A percentile compares a stretch with the other conserved stretches of the same genome.
These are phyloP conservation scores for Fusarium siculi DNA, from an alignment of 2,329 filamentous ascomycete genomes.

Conservation along the genomic window DNA sequence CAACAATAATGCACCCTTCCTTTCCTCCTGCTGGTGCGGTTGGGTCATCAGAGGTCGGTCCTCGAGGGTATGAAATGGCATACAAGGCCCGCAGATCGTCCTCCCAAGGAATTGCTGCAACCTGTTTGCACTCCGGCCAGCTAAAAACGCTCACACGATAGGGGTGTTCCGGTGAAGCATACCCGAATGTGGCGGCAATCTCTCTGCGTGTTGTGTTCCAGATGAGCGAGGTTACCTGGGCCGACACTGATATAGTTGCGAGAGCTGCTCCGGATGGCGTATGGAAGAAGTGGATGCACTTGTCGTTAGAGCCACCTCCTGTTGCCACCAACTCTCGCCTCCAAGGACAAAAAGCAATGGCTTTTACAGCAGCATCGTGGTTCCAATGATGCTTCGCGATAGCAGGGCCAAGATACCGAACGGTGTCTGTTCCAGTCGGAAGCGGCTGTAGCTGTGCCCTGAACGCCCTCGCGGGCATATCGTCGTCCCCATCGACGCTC, in stretches of 20 bases:
- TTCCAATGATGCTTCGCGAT: conserved; percentile 77
- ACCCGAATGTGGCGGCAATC: conserved; percentile 94
- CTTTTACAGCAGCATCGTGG: conserved; percentile 92
- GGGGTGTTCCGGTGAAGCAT: conserved; percentile 88
- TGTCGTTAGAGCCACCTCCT: conserved; percentile 92
- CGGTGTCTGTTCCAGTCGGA: conserved; percentile 47
- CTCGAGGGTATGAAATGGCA: conserved; percentile 83
- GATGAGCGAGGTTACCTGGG: conserved; percentile 91
- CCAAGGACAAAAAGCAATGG: conserved; percentile 97
- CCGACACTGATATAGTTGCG: conserved; percentile 90
- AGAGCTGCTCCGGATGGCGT: conserved; percentile 83
- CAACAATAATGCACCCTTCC: conserved; percentile 82
- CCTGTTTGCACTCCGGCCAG: conserved; percentile 90
- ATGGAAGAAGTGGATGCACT: conserved; percentile 96
- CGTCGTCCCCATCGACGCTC: background rate
- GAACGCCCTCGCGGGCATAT: conserved; percentile 6
- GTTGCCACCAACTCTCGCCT: conserved; percentile 87
- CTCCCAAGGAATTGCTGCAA: conserved; percentile 87
- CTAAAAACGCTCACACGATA: conserved; percentile 92
- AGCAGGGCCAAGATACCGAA: conserved; percentile 63
- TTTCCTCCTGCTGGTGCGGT: conserved; percentile 41
- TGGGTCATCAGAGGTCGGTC: conserved; percentile 47
- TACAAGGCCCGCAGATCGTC: conserved; percentile 83
- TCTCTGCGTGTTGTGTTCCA: conserved; percentile 89
- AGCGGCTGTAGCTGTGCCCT: conserved; percentile 45